Evolutionary conservation across 768 basidiomycete species (phyloP), one percentile per base, ranked within the genome.

Genomic region (Omphalotus guepiniiformis): DNA sequence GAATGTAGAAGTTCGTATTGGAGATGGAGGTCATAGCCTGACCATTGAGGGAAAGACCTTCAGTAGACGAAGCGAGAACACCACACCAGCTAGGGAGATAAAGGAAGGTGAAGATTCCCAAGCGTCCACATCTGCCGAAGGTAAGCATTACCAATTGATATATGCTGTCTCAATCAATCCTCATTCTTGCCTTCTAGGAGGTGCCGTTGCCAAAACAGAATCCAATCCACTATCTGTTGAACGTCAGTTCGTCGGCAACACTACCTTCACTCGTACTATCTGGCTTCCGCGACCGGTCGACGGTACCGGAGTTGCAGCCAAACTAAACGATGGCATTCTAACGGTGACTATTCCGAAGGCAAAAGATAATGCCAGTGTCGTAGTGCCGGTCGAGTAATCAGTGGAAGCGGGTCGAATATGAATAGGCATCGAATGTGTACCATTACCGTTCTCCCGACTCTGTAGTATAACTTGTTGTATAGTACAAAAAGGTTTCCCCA

Each of bases 231-330:
- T 85, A 35, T 71, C 82, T 2, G 61, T 74, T 6, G 85, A 88
- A 58, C 78, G 85, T 21, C 66, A 71, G n/a, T 80, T 79, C 58
- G 70, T 76, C 11, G 71, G 76, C 18, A 74, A 72, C 38, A 61
- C 76, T 2, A 64, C 71, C 2, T 90, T 88, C 61, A 73, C 76
- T 12, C 75, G 88, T 41, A 88, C 85, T 0, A 74, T 90, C 9
- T 83, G 82, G 78, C 70, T 90, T 21, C 84, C 87, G 28, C 75
- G 72, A 9, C 72, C 80, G 6, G 71, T 86, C 1, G 82, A 88
- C 55, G 63, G 68, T 27, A 68, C 67, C 25, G 74, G 71, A 47
- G 79, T 88, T 21, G 64, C 69, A 1, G 88, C 86, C 13, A 84
- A 79, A 55, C 64, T 91, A 53, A 64, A 72, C 22, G 79, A 89